A percentile compares a stretch with the other conserved stretches of the same genome.
Conservation (phyloP, 78 protist species). For the Mantamonas sphyraenae region DNA sequence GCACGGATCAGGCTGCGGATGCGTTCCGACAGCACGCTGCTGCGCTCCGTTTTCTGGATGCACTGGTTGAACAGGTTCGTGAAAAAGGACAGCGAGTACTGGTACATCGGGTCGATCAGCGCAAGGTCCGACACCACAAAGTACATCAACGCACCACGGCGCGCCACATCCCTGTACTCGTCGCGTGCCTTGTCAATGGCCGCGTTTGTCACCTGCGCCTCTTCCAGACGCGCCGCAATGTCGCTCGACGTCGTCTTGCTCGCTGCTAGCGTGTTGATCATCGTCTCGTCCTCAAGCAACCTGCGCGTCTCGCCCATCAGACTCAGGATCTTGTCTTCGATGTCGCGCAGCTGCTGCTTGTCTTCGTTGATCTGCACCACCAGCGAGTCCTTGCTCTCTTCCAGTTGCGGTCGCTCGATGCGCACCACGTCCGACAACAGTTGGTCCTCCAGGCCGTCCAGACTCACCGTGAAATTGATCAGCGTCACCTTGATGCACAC, state of each 20-base stretch:
- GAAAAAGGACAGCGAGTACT: constrained; percentile 56
- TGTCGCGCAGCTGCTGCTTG: constrained; percentile 29
- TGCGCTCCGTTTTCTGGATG: background rate
- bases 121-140: constrained; percentile 58
- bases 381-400: constrained; percentile 44
- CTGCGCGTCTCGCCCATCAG: constrained; percentile 40
- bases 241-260: constrained; percentile 48
- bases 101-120: constrained; percentile 52
- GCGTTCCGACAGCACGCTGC: constrained; percentile 6
- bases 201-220: constrained; percentile 34
- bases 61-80: background rate
- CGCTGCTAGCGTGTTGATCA: constrained; percentile 48
- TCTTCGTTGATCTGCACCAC: constrained; percentile 25
- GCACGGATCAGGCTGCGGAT: background rate
- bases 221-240: constrained; percentile 34
- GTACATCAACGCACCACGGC: constrained; percentile 48
- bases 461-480: constrained; percentile 50
- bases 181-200: constrained; percentile 41
- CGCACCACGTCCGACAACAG: constrained; percentile 51
- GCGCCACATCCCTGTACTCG: constrained; percentile 47
- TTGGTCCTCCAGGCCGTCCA: constrained; percentile 50
- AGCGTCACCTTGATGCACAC: constrained; percentile 24
- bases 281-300: constrained; percentile 65
- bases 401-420: constrained; percentile 69
- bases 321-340: constrained; percentile 59